Conservation (phyloP, 768 basidiomycete species). For the Artomyces pyxidatus region DNA sequence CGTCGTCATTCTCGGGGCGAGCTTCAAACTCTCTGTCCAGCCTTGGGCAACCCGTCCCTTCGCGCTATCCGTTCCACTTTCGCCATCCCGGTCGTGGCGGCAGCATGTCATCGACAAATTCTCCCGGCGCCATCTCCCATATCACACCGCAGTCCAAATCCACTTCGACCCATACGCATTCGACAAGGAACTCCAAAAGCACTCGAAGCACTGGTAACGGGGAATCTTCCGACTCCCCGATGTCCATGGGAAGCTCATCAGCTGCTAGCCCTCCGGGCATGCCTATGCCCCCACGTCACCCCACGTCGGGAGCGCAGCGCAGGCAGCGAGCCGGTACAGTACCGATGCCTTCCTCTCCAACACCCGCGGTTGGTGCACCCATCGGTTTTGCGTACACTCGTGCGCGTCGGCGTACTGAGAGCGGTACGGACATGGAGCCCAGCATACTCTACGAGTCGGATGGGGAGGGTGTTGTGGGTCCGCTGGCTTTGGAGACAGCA, state of each 20-base stretch:
- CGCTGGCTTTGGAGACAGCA: constrained; percentile 10
- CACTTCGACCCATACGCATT: constrained; percentile 31
- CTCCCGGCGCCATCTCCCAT: constrained; percentile 22
- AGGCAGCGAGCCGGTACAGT: constrained; percentile 33
- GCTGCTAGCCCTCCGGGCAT: constrained; percentile 25
- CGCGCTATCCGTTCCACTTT: constrained; percentile 65
- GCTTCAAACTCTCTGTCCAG: constrained; percentile 61
- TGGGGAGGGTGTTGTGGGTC: constrained; percentile 1
- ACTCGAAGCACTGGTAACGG: constrained; percentile 57
- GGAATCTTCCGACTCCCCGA: constrained; percentile 54
- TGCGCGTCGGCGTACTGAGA: constrained; percentile 19
- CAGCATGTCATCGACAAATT: constrained; percentile 31
- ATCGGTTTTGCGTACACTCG: constrained; percentile 23
- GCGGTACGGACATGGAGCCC: constrained; percentile 1
- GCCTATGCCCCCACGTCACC: constrained; percentile 43
- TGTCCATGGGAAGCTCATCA: constrained; percentile 32
- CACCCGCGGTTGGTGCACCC: constrained; percentile 30
- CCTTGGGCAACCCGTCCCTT: constrained; percentile 66
- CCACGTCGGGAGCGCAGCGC: constrained; percentile 30
- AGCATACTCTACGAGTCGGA: constrained; percentile 6
- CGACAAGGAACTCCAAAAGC: constrained; percentile 30
- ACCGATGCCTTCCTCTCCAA: constrained; percentile 25
- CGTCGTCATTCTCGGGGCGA: constrained; percentile 54
- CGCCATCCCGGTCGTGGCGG: constrained; percentile 44
- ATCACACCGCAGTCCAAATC: constrained; percentile 25